Evolutionary conservation across 2,329 filamentous ascomycete genomes (phyloP), one percentile per base, ranked within the genome.

Genomic region (Lachnellula arida): DNA sequence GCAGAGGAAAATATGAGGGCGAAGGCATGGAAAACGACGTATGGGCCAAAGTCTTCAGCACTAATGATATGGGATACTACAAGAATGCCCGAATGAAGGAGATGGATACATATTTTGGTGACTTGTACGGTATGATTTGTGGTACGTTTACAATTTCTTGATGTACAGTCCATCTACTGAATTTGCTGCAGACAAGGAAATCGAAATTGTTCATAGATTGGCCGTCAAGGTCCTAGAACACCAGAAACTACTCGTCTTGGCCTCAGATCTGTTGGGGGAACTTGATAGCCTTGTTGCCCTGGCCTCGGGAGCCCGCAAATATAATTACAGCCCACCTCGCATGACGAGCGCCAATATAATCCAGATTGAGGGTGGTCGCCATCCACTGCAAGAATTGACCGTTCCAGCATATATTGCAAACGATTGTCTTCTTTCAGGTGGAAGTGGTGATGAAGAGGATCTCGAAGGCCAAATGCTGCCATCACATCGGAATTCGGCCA

Each of bases 221-320:
- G 84, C 89, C 1, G 82, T 88, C 47, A 78, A 77, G 39, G 76
- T 97, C 15, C 75, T 97, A 0, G 75, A 84, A 59, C 82, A 88
- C 60, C 86, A 93, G 67, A 75, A 80, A 1, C 69, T 83, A 5
- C 78, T 99, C 9, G 73, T 82, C 4, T 70, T 75, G 1, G 85
- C 86, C n/a, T 96, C 91, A 0, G 86, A 93, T 63, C 73, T 89
- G 1, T 90, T 90, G 67, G 93, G 91, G 12, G 89, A 97, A 62
- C 81, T 99, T 47, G 93, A 99, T 66, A 89, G 89, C 62, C 73
- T 96, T 11, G 75, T 96, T 40, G 91, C 94, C 1, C 76, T 99
- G 51, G 86, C 91, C 1, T 78, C 86, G 57, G 90, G 87, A 5
- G 93, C 93, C 11, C 80, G 78, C 49, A 84, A 85, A 54, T 91